A percentile compares a stretch with the other conserved stretches of the same genome.
phyloP scores from a whole-genome alignment of 371 early-diverging fungal species.

The Mortierella polycephala region DNA sequence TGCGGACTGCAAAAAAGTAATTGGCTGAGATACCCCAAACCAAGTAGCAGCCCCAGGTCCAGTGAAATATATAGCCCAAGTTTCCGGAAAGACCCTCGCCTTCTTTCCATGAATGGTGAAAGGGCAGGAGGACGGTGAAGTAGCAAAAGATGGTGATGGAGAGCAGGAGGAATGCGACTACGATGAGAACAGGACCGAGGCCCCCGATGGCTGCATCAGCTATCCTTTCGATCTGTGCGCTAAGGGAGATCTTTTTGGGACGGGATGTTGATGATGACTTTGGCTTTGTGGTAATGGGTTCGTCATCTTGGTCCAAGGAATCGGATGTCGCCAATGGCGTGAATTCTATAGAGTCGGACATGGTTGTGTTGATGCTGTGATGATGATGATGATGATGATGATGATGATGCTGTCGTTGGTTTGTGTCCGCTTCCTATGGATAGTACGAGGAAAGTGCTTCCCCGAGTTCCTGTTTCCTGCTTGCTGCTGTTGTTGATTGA shows the following conservation, averaged over 20 bases:
- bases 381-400: no score
- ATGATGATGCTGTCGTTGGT: constrained; percentile 8
- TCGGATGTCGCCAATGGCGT: constrained; percentile 44
- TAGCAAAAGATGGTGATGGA: constrained; percentile 61
- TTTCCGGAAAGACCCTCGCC: constrained; percentile 47
- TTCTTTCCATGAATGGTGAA: constrained; percentile 28
- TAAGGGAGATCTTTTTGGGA: constrained; percentile 2
- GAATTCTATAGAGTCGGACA: constrained; percentile 45
- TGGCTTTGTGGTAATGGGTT: constrained; percentile 28
- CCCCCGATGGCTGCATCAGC: constrained; percentile 64
- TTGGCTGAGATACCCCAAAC: constrained; percentile 65
- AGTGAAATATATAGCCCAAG: constrained; percentile 34
- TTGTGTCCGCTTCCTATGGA: background rate
- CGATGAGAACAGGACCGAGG: constrained; percentile 66
- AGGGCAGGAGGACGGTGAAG: constrained; percentile 63
- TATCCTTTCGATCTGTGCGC: constrained; percentile 20
- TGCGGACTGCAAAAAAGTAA: constrained; percentile 67
- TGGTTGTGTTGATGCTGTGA: background rate
- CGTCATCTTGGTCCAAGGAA: constrained; percentile 19
- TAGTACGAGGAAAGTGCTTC: no score
- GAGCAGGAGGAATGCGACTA: constrained; percentile 61
- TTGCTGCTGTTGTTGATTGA: no score
- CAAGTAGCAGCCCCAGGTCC: constrained; percentile 59
- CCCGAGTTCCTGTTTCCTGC: no score
- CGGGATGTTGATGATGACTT: background rate